phyloP scores from a whole-genome alignment of 306 rosid genomes.

The Biancaea sappan region DNA sequence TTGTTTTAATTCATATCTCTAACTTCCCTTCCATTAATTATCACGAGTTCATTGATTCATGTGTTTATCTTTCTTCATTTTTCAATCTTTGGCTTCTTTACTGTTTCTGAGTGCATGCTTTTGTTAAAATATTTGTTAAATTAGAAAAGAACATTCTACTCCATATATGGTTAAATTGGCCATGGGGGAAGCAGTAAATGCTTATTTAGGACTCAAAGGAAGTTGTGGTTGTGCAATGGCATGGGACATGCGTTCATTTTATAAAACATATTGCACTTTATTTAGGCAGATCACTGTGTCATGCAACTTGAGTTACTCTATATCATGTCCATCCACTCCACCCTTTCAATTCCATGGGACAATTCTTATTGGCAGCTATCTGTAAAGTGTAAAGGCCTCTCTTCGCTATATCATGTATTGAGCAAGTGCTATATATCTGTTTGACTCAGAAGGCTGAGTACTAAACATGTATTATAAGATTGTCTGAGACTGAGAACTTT shows the following conservation, averaged over 20 bases:
- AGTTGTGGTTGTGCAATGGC: not conserved
- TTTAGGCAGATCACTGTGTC: not conserved
- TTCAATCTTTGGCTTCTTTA: slow-evolving; percentile 28
- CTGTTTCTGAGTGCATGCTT: slow-evolving; percentile 12
- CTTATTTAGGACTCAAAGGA: not conserved
- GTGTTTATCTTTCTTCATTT: not conserved
- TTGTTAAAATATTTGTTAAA: slow-evolving; percentile 2
- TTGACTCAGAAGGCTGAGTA: slow-evolving; percentile 9
- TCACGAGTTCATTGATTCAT: not conserved
- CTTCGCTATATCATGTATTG: slow-evolving; percentile 13
- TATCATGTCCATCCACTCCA: not conserved
- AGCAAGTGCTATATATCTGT: too few species aligned
- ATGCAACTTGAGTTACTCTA: not conserved
- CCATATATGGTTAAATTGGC: not conserved
- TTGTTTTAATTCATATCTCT: not conserved
- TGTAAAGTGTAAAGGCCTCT: not conserved
- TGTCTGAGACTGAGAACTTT: not conserved
- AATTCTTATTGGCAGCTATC: not conserved
- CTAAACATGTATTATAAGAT: not conserved
- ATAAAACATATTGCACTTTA: not conserved
- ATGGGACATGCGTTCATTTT: not conserved
- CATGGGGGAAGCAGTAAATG: not conserved
- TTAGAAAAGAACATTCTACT: not conserved
- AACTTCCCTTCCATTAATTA: slow-evolving; percentile 16
- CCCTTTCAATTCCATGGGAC: not conserved